Percentiles rank a stretch among this genome's conserved stretches.
Conservation (phyloP, 2,329 filamentous ascomycete genomes). For the Aspergillus niger region DNA sequence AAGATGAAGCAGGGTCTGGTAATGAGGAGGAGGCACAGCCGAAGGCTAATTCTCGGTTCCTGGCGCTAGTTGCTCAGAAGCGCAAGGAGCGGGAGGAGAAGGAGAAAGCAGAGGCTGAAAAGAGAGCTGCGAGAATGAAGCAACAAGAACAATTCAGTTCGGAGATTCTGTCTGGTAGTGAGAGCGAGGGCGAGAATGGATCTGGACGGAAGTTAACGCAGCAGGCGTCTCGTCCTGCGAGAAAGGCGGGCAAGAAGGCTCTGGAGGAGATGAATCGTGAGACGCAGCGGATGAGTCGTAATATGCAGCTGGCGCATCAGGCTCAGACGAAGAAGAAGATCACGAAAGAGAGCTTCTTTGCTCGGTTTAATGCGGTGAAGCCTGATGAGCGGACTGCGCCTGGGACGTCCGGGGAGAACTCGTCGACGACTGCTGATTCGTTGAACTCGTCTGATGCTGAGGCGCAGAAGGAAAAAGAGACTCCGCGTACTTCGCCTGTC, state of each 20-base stretch:
- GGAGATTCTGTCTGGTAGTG: conserved; percentile 52
- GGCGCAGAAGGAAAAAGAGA: conserved; percentile 53
- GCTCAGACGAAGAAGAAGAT: conserved; percentile 91
- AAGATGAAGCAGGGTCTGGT: conserved; percentile 16
- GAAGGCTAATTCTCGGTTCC: conserved; percentile 61
- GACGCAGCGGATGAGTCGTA: conserved; percentile 85
- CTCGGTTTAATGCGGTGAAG: conserved; percentile 74
- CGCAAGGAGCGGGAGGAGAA: conserved; percentile 68
- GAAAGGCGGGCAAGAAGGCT: conserved; percentile 93
- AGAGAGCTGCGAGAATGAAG: conserved; percentile 38
- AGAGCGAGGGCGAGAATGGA: conserved; percentile 62
- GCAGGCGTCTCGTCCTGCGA: conserved; percentile 65
- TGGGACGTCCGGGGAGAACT: conserved; percentile 31
- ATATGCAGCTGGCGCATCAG: conserved; percentile 87
- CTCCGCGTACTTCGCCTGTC: conserved; percentile 70
- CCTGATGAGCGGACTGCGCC: conserved; percentile 34
- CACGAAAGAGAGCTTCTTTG: conserved; percentile 77
- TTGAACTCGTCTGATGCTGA: conserved; percentile 47
- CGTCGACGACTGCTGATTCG: conserved; percentile 55
- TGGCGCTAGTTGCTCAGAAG: conserved; percentile 72
- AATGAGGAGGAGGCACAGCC: conserved; percentile 31
- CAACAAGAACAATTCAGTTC: conserved; percentile 38
- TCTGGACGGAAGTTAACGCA: conserved; percentile 65
- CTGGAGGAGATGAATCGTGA: conserved; percentile 93
- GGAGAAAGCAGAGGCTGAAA: conserved; percentile 58